Base-by-base conservation (phyloP, 345 rosid genomes). In the Eucalyptus grandis region DNA sequence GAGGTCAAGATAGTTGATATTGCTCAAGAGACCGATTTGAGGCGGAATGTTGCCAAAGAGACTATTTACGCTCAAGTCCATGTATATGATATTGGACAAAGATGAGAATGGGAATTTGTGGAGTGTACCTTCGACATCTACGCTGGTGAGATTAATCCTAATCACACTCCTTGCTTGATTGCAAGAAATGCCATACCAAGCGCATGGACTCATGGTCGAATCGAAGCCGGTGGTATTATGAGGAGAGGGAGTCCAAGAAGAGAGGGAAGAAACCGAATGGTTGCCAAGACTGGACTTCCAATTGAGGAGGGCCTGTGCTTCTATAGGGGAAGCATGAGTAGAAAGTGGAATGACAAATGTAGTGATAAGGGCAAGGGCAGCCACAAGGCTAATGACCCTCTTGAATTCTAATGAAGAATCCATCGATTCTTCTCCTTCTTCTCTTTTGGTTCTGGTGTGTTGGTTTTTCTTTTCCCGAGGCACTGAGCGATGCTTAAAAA, bases 121-220 rank as follows among this genome's bases (percentile, higher is more conserved):
- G 14, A 93, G 91, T 4, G 90, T 88, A 83, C 92, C 93, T 8
- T 83, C 30, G 9, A 90, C 53, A 8, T 88, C 54, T 8, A 40
- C 34, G 49, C 16, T 14, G 24, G 92, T 87, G 5, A 91, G 89
- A 69, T 90, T 93, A 46, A 91, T n/a, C 21, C 86, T 37, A 14
- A 8, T 22, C 49, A 91, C 58, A n/a, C 89, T 89, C 4, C 88
- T 34, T 22, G n/a, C 89, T 27, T 17, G 2, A 34, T 88, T 77
- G 88, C 92, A 92, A 22, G 40, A 8, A 54, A 92, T 88, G 11
- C 94, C 93, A 88, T 14, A 9, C 93, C 92, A 93, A 62, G 54
- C 37, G 65, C 88, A 87, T 12, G 65, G 24, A 58, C 40, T 58
- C 27, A 46, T 43, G 14, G 27, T 37, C 27, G 1, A 50, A 50